phyloP scores from a whole-genome alignment of 139 green algal species.

The Volvox reticuliferus region DNA sequence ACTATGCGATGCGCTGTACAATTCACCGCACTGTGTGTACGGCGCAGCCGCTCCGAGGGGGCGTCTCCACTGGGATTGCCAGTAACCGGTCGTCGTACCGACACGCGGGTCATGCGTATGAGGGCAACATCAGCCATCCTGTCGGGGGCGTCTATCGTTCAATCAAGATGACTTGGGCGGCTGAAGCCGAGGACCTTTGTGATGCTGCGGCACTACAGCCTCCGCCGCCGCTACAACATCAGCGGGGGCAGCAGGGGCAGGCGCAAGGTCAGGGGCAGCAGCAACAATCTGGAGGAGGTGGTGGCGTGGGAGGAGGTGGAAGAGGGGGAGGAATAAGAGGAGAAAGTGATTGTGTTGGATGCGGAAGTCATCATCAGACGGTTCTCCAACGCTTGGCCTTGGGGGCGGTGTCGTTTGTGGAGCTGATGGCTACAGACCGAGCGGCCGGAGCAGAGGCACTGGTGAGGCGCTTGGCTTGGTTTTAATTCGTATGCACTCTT shows the following conservation, averaged over 20 bases:
- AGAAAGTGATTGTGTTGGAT: not conserved
- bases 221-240: not conserved
- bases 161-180: slow-evolving; percentile 33
- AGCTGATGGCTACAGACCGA: slow-evolving; percentile 54
- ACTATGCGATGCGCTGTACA: too few relatives aligned
- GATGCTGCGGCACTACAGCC: not conserved
- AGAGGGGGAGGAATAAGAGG: too few relatives aligned
- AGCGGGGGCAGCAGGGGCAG: not conserved
- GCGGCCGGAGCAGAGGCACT: slow-evolving; percentile 61
- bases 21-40: too few relatives aligned
- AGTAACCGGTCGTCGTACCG: not conserved
- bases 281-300: not conserved
- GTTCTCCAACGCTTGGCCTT: slow-evolving; percentile 52
- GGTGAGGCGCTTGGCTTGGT: slow-evolving; percentile 6
- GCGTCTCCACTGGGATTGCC: not conserved
- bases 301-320: not conserved
- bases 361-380: not conserved
- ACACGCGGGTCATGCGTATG: not conserved
- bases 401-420: slow-evolving; percentile 71
- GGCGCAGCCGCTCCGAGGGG: not conserved
- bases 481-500: not conserved
- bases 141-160: not conserved
- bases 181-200: slow-evolving; percentile 36
- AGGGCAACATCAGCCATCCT: not conserved
- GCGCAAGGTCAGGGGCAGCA: not conserved